A percentile compares a stretch with the other conserved stretches of the same genome.
Conservation (phyloP, 164 flowering plant species). For the Protea cynaroides region DNA sequence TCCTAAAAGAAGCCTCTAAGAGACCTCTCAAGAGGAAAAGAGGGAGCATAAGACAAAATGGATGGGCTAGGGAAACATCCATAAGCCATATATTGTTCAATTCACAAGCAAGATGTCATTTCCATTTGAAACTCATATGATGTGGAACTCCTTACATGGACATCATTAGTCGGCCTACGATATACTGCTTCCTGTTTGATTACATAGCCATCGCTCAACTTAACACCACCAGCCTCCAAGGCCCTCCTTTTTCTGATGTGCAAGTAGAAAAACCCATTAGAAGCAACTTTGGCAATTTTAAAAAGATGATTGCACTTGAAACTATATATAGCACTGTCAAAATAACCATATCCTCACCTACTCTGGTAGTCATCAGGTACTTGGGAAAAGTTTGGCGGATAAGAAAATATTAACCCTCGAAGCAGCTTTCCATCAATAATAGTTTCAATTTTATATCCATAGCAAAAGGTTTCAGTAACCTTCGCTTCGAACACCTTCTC, state of each 20-base stretch:
- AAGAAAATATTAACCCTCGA: conserved; percentile 83
- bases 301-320: not conserved
- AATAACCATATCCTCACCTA: conserved; percentile 34
- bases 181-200: conserved; percentile 19
- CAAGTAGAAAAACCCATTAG: not conserved
- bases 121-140: conserved; percentile 26
- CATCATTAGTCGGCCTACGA: conserved; percentile 21
- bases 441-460: conserved; percentile 83
- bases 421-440: conserved; percentile 79
- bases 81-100: conserved; percentile 24
- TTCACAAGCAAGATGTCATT: conserved; percentile 23
- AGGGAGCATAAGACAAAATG: conserved; percentile 25
- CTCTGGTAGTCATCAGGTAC: conserved; percentile 25
- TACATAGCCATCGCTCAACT: conserved; percentile 24
- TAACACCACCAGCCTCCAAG: conserved; percentile 18
- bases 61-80: conserved; percentile 19
- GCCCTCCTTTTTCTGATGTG: conserved; percentile 39
- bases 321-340: not conserved
- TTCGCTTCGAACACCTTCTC: conserved; percentile 80
- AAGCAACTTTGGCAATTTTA: not conserved
- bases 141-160: conserved; percentile 21
- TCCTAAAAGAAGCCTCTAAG: not conserved
- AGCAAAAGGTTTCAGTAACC: conserved; percentile 55
- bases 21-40: not conserved
- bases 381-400: conserved; percentile 29